Conservation (phyloP, 2,329 filamentous ascomycete genomes). For the Colletotrichum magnum region DNA sequence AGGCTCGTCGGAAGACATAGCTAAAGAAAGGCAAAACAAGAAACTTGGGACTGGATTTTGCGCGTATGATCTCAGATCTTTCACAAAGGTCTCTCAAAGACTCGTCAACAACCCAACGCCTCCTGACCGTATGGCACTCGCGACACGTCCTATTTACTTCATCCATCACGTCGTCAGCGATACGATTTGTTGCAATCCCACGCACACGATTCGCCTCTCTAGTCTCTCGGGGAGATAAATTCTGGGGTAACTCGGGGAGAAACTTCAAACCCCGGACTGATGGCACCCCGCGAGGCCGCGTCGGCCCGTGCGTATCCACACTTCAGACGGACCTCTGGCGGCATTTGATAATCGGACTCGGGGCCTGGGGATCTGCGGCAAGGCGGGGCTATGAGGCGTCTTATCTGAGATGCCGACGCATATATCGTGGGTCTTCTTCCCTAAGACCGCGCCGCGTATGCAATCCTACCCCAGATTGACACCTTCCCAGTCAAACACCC, state of each 20-base stretch:
- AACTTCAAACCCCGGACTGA: conserved; percentile 22
- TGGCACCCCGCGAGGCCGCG: conserved; percentile 11
- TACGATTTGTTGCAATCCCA: not conserved
- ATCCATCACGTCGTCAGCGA: not conserved
- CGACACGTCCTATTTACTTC: not conserved
- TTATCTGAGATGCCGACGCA: not conserved
- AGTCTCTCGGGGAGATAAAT: conserved; percentile 22
- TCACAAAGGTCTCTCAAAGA: not conserved
- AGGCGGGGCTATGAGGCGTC: conserved; percentile 9
- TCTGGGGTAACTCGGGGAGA: conserved; percentile 23
- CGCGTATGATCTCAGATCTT: not conserved
- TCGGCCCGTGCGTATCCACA: conserved; percentile 13
- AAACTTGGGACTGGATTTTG: not conserved
- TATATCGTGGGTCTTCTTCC: not conserved
- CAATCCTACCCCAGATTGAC: not conserved
- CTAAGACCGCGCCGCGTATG: not conserved
- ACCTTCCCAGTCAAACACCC: not conserved
- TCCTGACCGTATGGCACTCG: not conserved
- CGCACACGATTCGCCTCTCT: not conserved
- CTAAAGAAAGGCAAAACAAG: not conserved
- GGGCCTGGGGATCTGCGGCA: conserved; percentile 12
- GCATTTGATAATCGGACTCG: conserved; percentile 3
- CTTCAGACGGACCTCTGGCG: not conserved
- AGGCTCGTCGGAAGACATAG: not conserved
- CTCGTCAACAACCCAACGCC: not conserved